Evolutionary conservation across 2,329 filamentous ascomycete genomes (phyloP), one percentile per base, ranked within the genome.

Genomic region (Leptographium procerum): DNA sequence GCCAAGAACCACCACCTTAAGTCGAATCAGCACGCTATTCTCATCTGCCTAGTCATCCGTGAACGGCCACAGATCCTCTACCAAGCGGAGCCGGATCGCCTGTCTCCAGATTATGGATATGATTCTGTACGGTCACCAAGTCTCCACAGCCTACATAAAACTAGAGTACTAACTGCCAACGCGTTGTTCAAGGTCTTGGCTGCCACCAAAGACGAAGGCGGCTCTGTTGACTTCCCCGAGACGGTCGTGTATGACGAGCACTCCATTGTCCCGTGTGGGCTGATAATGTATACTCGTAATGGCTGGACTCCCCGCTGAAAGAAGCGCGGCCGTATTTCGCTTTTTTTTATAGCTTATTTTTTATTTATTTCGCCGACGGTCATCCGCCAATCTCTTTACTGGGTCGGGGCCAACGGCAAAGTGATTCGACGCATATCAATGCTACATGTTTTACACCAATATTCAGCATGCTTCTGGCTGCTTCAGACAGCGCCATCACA

Each of bases 181-280:
- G 16, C 19, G 5, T 10, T n/a, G 10, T 48, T 26, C 10, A 31
- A 48, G 54, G 29, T 56, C 52, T 22, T 36, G 34, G 54, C 36
- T n/a, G 28, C 50, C 36, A 56, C 48, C 34, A 24, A 6, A 19
- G 40, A 28, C 22, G 14, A 59, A 11, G 58, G 58, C 51, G 58
- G 58, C 31, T 19, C 50, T 19, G 29, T 57, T 36, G 34, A 52
- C 16, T 60, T 52, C 28, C 55, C 29, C 24, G 58, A 60, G 28
- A 22, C 52, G 22, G 36, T 55, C 8, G 55, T 60, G 26, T 60
- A 60, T 28, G 24, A 31, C 7, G 55, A 60, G 31, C 33, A 55
- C 24, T 31, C 24, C 33, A 60, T 57, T 26, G 45, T 60, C 16
- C 58, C 58, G n/a, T 14, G 24, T n/a, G 58, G 52, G 3, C 1